Evolutionary conservation across 495 filamentous ascomycete species (phyloP), one percentile per base, ranked within the genome.

Genomic region (Tetracladium marchalianum): DNA sequence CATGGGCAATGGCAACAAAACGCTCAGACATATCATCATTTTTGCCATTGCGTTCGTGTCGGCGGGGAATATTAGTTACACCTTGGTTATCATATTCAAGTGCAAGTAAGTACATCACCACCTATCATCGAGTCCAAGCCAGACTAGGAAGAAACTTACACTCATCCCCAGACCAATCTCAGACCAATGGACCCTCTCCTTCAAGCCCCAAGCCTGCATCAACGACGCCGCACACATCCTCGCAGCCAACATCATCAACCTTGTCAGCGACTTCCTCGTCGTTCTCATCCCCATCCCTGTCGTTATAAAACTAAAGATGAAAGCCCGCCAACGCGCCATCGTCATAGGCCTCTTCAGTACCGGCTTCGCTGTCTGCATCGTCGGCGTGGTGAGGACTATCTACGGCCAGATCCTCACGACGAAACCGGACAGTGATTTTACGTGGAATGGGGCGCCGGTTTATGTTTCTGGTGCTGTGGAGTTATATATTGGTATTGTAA

Each of bases 401-500:
- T 33, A 59, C 46, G 53, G 39, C 36, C 35, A 35, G 37, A 11
- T 35, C 47, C 45, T 40, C 22, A 52, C 33, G 8, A 35, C 36
- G 11, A n/a, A 44, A 7, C 70, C 68, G 44, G 7, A 7, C 22
- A 27, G 22, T 27, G 78, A 81, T 48, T 47, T 59, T n/a, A 73
- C 72, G 17, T 82, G 78, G 78, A 49, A 64, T 42, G 62, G 62
- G 4, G 80, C 72, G 69, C 64, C 66, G 1, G 58, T 73, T 1
- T 71, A 75, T 58, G 63, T 81, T 11, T 61, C 68, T 5, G 71
- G 71, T 11, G 58, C 66, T 7, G 52, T 83, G 1, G 80, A 82
- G 52, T 70, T 82, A 12, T 73, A 75, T 50, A 49, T 82, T 24
- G 78, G 73, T 15, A 63, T 82, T 58, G 77, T 82, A 72, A 51